Base-by-base conservation (phyloP, 768 basidiomycete genomes). In the Scleroderma bovista region DNA sequence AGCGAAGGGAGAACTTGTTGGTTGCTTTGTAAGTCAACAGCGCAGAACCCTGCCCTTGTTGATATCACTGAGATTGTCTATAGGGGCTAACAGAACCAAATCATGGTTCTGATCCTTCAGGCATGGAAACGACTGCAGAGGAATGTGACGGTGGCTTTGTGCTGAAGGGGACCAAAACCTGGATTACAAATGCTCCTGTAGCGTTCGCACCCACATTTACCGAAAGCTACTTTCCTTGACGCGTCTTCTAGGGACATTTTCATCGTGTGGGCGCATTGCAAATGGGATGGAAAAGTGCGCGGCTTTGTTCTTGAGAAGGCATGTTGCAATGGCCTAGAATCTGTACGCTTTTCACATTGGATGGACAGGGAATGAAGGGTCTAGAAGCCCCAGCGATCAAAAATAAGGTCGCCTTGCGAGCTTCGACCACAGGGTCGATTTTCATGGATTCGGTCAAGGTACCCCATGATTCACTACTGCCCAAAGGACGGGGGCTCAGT, bases 61-160 rank as follows among this genome's bases (percentile, higher is more conserved):
- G 22, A 29, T 22, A 45, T 37, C 17, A 13, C 17, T 42, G 32
- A 39, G 52, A 38, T 12, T 3, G 17, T 47, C 46, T 50, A 38
- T 51, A 95, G 93, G 93, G 94, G 24, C 72, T 97, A 38, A 97
- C 95, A 0, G 95, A 98, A 69, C 91, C 95, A 0, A 93, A 97
- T 58, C 93, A 96, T 62, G 95, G 95, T 20, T 97, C 94, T 2
- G 95, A 98, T 60, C 94, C 94, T 15, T 86, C 84, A n/a, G 83
- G 86, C n/a, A 97, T 98, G 95, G 90, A 94, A 61, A 96, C 95
- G 1, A 84, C 78, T 23, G 95, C 93, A 11, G 81, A 81, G 53
- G 91, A 96, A 65, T 75, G 76, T 0, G 86, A 86, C 47, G 91
- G 92, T 12, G 93, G 92, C 4, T 97, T 84, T 67, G 69, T 88